phyloP scores from a whole-genome alignment of 2,329 filamentous ascomycete species.

The Pseudogymnoascus sp. region DNA sequence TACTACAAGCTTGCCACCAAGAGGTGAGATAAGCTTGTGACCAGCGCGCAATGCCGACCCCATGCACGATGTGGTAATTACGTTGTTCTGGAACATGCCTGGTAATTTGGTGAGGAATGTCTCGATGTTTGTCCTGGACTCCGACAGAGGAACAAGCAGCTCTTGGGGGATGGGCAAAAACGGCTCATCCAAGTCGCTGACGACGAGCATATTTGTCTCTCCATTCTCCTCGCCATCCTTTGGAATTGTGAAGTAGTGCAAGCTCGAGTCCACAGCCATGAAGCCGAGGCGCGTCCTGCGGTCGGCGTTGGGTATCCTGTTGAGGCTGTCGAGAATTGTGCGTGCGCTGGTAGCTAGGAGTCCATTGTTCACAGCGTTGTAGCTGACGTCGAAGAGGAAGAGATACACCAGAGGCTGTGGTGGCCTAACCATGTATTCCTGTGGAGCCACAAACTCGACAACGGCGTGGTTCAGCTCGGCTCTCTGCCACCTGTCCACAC shows the following conservation, averaged over 20 bases:
- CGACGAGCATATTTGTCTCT: slow-evolving; percentile 84
- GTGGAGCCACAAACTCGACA: slow-evolving; percentile 93
- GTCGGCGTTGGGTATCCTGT: slow-evolving; percentile 96
- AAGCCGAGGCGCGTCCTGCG: slow-evolving; percentile 87
- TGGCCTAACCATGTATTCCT: slow-evolving; percentile 98
- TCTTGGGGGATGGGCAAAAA: slow-evolving; percentile 92
- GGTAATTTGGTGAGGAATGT: slow-evolving; percentile 84
- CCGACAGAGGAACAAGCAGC: slow-evolving; percentile 77
- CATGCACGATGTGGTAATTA: slow-evolving; percentile 86
- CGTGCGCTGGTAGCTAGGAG: slow-evolving; percentile 85
- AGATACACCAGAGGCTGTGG: slow-evolving; percentile 93
- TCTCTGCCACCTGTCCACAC: slow-evolving; percentile 83
- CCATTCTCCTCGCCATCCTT: slow-evolving; percentile 77
- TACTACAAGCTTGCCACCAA: slow-evolving; percentile 92
- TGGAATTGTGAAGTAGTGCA: slow-evolving; percentile 94
- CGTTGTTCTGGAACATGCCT: slow-evolving; percentile 93
- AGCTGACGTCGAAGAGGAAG: slow-evolving; percentile 92
- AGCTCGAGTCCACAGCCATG: slow-evolving; percentile 84
- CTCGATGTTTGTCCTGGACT: slow-evolving; percentile 86
- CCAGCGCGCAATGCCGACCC: slow-evolving; percentile 86
- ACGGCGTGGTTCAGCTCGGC: slow-evolving; percentile 93
- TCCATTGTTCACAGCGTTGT: slow-evolving; percentile 78
- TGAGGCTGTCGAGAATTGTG: slow-evolving; percentile 89
- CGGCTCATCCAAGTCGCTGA: slow-evolving; percentile 91
- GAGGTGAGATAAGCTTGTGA: slow-evolving; percentile 88